Conservation (phyloP, 148 eudicot species). For the Rhododendron vialii region DNA sequence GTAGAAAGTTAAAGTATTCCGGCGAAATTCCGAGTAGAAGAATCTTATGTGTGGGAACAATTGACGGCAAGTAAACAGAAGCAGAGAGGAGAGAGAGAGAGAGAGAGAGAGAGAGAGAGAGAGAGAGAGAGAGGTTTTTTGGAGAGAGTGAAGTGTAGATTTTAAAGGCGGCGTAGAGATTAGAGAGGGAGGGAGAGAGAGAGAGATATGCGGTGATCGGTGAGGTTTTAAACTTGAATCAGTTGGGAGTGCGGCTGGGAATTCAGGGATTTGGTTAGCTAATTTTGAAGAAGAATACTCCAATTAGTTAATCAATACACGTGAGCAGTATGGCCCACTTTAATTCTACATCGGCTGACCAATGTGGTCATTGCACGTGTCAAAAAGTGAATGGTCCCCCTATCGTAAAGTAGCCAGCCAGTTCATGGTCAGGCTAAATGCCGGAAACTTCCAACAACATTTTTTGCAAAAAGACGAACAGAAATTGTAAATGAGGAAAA, state of each 20-base stretch:
- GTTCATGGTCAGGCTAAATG: background rate
- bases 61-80: background rate
- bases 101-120: background rate
- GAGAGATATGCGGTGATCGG: background rate
- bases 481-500: background rate
- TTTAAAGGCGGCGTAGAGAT: background rate
- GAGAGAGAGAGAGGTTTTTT: background rate
- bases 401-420: background rate
- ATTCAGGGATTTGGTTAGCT: background rate
- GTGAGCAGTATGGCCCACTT: constrained; percentile 9
- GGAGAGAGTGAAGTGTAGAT: background rate
- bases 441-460: background rate
- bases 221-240: background rate
- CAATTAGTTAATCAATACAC: background rate
- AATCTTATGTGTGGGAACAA: background rate
- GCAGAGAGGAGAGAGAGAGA: background rate
- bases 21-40: background rate
- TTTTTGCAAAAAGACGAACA: background rate
- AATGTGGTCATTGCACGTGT: constrained; percentile 14
- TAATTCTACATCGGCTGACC: background rate
- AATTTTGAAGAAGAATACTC: too few relatives aligned
- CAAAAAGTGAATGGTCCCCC: background rate
- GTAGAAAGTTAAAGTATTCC: background rate
- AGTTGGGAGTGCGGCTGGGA: background rate
- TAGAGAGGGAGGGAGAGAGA: background rate